phyloP scores from a whole-genome alignment of 2,329 filamentous ascomycete genomes.

The Emydomyces testavorans region DNA sequence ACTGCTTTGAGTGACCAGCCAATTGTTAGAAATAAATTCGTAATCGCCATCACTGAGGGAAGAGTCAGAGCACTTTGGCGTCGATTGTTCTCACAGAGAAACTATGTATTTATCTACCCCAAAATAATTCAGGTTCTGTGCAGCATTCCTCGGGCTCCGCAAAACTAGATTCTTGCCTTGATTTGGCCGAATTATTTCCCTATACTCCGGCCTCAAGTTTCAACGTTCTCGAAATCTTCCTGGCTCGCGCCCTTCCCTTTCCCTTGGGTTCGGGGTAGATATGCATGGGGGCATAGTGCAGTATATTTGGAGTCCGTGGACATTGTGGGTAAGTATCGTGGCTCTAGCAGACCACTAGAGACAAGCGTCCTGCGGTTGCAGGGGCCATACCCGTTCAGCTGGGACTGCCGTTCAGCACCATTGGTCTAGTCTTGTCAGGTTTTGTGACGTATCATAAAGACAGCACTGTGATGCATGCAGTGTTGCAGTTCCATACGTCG shows the following conservation, averaged over 20 bases:
- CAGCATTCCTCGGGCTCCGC: too few species aligned
- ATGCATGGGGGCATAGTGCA: neutral
- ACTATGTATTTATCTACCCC: too few species aligned
- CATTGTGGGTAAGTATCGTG: neutral
- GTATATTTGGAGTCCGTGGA: neutral
- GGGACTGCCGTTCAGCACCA: neutral
- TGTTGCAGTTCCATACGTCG: neutral
- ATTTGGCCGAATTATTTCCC: too few species aligned
- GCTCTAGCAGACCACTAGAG: neutral
- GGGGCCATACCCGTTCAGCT: neutral
- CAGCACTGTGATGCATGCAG: neutral
- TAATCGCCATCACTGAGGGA: too few species aligned
- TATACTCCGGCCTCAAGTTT: neutral
- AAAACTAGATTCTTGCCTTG: too few species aligned
- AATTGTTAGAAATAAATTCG: neutral
- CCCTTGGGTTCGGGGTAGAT: neutral
- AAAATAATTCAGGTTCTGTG: too few species aligned
- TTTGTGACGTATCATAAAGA: slow-evolving; percentile 7
- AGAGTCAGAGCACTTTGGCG: too few species aligned
- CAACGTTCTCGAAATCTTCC: neutral
- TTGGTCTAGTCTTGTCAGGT: neutral
- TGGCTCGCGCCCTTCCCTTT: neutral
- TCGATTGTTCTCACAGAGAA: too few species aligned
- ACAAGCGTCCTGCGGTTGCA: slow-evolving; percentile 6
- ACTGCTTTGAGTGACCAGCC: neutral